Evolutionary conservation across 202 grass and related monocot species (phyloP).

Genomic region (Dendrocalamus latiflorus): DNA sequence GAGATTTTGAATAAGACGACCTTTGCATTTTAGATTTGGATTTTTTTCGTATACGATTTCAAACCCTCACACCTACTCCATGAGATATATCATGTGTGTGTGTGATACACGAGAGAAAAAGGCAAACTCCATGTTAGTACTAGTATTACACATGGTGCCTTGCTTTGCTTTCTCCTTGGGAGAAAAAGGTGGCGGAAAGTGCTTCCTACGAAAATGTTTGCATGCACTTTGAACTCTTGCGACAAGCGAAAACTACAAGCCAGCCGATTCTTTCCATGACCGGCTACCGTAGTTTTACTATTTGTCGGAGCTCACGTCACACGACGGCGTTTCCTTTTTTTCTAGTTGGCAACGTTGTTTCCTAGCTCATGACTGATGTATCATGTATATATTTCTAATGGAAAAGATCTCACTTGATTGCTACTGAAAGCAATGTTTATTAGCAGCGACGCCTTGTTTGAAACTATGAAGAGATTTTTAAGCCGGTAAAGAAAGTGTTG

Average conservation of each 20-base stretch:
- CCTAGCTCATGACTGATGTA: conserved; percentile 27
- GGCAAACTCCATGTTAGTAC: not conserved
- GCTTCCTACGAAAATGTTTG: conserved; percentile 19
- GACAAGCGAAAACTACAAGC: conserved; percentile 31
- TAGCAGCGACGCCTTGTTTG: conserved; percentile 38
- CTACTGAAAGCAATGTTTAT: conserved; percentile 32
- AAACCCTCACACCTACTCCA: conserved; percentile 27
- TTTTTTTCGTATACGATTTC: too few species aligned
- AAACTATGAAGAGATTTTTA: conserved; percentile 15
- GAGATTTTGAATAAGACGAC: too few species aligned
- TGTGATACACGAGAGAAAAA: not conserved
- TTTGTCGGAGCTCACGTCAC: conserved; percentile 22
- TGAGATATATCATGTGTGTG: not conserved
- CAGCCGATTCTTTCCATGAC: conserved; percentile 44
- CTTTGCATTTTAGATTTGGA: too few species aligned
- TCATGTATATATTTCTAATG: not conserved
- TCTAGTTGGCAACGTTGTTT: not conserved
- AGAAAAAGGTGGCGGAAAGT: conserved; percentile 3
- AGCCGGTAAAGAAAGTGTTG: not conserved
- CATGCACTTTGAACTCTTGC: not conserved
- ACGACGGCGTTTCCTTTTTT: not conserved
- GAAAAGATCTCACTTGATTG: conserved; percentile 9
- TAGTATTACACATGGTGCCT: too few species aligned
- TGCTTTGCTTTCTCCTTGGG: not conserved
- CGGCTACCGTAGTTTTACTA: conserved; percentile 26